Base-by-base conservation (phyloP, 2,329 filamentous ascomycete species). In the Chaetomium sp. region DNA sequence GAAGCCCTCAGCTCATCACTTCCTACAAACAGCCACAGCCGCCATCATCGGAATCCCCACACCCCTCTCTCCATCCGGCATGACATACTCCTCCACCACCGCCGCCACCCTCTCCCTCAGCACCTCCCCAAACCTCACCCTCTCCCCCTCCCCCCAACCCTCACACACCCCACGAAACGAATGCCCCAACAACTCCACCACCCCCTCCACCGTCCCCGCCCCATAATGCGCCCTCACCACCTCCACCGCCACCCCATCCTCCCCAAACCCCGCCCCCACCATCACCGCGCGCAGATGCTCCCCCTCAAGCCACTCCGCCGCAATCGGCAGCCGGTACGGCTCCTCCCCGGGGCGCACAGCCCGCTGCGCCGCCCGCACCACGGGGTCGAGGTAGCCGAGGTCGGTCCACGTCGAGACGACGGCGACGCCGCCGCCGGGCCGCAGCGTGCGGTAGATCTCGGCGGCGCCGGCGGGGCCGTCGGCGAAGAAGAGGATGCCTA, bases 1-100 rank as follows among this genome's bases (percentile, higher is more conserved):
- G n/a, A n/a, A 12, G 12, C 3, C 13, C 33, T 10, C 33, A 35
- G 33, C 16, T 45, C 16, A 23, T 51, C 49, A 51, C 49, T 51
- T 51, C 23, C 23, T 23, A 25, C 49, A 51, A 27, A 51, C 23
- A 7, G 49, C 49, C 49, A 51, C 49, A 1, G 49, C 10, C 49
- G 49, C 49, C 49, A 51, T 13, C 49, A 51, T 51, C 23, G 49
- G 49, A 27, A 27, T 51, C 49, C 49, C 49, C 23, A 51, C 23
- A 3, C 23, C 49, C 23, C 10, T 25, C 13, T 27, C 49, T 8
- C 49, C 23, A 12, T 51, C 16, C 23, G 49, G 49, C 49, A 27
- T 16, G 4, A 23, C 25, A 23, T 51, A 51, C 49, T 27, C 10
- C 47, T 49, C 47, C 19, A 21, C 47, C n/a, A 49, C 21, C 47